Conservation (phyloP, 1,139 yeast species). For the Diutina sp. region DNA sequence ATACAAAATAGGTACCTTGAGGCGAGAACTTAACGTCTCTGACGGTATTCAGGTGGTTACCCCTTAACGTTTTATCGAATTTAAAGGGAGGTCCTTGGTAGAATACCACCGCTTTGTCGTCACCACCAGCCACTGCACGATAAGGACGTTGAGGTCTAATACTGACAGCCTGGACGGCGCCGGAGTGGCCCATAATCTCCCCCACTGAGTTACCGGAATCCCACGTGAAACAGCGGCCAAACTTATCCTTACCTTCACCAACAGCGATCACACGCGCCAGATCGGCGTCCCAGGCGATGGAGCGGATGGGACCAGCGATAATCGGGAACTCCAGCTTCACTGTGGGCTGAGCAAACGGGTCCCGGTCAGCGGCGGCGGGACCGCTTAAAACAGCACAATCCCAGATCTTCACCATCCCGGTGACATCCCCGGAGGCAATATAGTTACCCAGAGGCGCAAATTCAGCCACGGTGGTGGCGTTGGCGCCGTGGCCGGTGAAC, state of each 20-base stretch:
- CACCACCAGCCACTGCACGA: conserved; percentile 87
- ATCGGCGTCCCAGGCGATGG: conserved; percentile 90
- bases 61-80: conserved; percentile 60
- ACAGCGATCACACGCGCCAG: conserved; percentile 79
- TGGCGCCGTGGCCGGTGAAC: conserved; percentile 56
- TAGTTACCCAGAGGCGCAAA: conserved; percentile 86
- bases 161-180: conserved; percentile 70
- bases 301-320: conserved; percentile 71
- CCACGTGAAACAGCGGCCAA: conserved; percentile 87
- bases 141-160: conserved; percentile 86
- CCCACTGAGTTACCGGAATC: conserved; percentile 95
- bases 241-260: conserved; percentile 86
- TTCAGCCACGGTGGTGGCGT: conserved; percentile 64
- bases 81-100: conserved; percentile 91
- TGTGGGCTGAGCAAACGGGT: conserved; percentile 31
- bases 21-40: conserved; percentile 79
- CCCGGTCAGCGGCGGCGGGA: conserved; percentile 11
- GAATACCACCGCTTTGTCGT: conserved; percentile 76
- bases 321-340: conserved; percentile 77
- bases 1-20: conserved; percentile 56
- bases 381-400: conserved; percentile 37
- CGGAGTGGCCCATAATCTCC: conserved; percentile 90
- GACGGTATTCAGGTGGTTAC: conserved; percentile 65
- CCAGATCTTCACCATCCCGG: conserved; percentile 85
- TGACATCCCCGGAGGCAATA: conserved; percentile 84